Base-by-base conservation (phyloP, 2,329 filamentous ascomycete genomes). In the Ophioceras dolichostomum region DNA sequence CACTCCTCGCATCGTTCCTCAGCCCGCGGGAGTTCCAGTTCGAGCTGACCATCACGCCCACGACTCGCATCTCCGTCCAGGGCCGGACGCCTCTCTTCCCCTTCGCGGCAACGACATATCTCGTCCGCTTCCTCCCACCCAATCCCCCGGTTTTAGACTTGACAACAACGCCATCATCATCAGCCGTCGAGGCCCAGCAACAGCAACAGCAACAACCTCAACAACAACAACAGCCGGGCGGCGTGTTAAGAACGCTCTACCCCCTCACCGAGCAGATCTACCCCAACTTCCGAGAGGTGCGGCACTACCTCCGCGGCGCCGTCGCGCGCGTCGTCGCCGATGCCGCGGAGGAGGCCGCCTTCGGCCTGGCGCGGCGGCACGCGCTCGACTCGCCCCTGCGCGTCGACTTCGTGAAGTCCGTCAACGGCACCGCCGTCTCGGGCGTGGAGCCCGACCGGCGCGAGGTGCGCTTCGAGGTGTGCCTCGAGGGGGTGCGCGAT, bases 291-390 rank as follows among this genome's bases (percentile, higher is more conserved):
- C 42, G 47, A 9, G 63, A 67, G 24, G 57, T 70, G 5, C 52
- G 57, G 10, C 59, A 62, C 43, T 72, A 72, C 48, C 45, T 73
- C 8, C 53, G 58, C 39, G 59, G 59, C 14, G 62, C 65, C 10
- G 55, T 61, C 7, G 47, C 57, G 18, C 65, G 60, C 32, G 54
- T 56, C 30, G 52, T 70, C 3, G 52, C 60, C 1, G 49, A 59
- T 9, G 54, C 43, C 2, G 44, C 47, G 6, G 43, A 56, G 38
- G 51, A 54, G 34, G 47, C 62, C 21, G 43, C 42, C 3, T 34
- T 40, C 3, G 14, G 10, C 26, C 37, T 12, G 28, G 36, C 31
- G 6, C 30, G 28, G 17, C 22, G 21, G 20, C n/a, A 9, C 14
- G 36, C 34, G 19, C 17, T 38, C 16, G 39, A 44, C 18, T 60